A percentile compares a stretch with the other conserved stretches of the same genome.
Conservation (phyloP, 768 basidiomycete species). For the Collybia nuda region DNA sequence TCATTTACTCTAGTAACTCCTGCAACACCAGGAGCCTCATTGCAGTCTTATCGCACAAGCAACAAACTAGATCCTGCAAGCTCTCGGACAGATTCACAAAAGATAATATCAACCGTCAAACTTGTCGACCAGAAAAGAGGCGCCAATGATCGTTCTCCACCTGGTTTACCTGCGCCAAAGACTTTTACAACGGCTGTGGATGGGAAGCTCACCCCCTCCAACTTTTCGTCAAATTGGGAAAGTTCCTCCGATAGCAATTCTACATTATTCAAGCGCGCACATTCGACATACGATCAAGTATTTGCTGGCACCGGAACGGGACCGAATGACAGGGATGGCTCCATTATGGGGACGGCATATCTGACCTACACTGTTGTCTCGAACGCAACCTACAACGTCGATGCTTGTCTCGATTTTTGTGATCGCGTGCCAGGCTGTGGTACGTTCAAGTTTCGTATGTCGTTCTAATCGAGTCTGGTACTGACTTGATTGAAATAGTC, state of each 20-base stretch:
- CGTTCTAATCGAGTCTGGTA: slow-evolving; percentile 10
- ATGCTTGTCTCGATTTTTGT: slow-evolving; percentile 42
- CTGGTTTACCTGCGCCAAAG: slow-evolving; percentile 32
- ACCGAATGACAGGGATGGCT: slow-evolving; percentile 35
- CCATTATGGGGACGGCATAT: slow-evolving; percentile 49
- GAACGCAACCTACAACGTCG: slow-evolving; percentile 44
- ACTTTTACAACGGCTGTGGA: slow-evolving; percentile 45
- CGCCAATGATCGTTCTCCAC: slow-evolving; percentile 23
- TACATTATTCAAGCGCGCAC: slow-evolving; percentile 34
- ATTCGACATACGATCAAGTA: slow-evolving; percentile 33
- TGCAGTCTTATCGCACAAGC: no score
- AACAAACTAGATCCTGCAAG: not conserved
- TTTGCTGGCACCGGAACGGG: slow-evolving; percentile 38
- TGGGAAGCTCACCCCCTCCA: slow-evolving; percentile 19
- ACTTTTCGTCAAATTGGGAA: slow-evolving; percentile 36
- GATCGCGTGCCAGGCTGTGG: slow-evolving; percentile 37
- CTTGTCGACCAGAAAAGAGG: slow-evolving; percentile 40
- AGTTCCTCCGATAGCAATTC: slow-evolving; percentile 43
- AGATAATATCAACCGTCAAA: slow-evolving; percentile 31
- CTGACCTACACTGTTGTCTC: slow-evolving; percentile 44
- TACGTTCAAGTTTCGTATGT: slow-evolving; percentile 20
- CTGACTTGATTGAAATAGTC: slow-evolving; percentile 25
- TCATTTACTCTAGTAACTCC: no score
- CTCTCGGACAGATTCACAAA: slow-evolving; percentile 8
- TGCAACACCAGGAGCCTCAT: no score